These are phyloP conservation scores for Torrubiellomyces zombiae DNA, from an alignment of 2,329 filamentous ascomycete genomes.

Conservation along the genomic window DNA sequence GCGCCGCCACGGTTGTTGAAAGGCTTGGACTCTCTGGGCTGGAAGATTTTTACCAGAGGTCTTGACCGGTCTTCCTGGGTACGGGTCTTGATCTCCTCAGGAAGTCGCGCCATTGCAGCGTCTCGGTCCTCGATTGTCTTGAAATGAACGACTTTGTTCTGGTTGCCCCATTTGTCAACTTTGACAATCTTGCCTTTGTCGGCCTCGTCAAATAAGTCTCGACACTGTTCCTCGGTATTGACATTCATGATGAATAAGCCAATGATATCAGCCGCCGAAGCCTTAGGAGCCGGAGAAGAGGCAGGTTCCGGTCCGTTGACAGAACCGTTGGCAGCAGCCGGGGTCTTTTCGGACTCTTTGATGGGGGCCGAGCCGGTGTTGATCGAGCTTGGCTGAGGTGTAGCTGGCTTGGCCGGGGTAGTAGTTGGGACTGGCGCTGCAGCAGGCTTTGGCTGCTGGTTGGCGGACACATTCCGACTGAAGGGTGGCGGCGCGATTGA, in stretches of 20 bases:
- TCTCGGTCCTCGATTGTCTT: slow-evolving; percentile 65
- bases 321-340: slow-evolving; percentile 34
- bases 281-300: slow-evolving; percentile 44
- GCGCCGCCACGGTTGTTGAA: slow-evolving; percentile 45
- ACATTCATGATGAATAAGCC: slow-evolving; percentile 85
- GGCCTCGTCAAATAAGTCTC: slow-evolving; percentile 66
- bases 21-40: slow-evolving; percentile 44
- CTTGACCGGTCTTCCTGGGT: slow-evolving; percentile 57
- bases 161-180: slow-evolving; percentile 61
- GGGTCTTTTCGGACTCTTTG: slow-evolving; percentile 41
- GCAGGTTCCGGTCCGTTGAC: slow-evolving; percentile 33
- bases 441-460: slow-evolving; percentile 25
- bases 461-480: slow-evolving; percentile 20
- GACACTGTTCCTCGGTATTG: slow-evolving; percentile 66
- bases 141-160: slow-evolving; percentile 79
- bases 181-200: slow-evolving; percentile 67
- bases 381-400: slow-evolving; percentile 29
- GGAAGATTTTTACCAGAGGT: slow-evolving; percentile 71
- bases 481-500: slow-evolving; percentile 15
- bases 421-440: slow-evolving; percentile 17
- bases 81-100: slow-evolving; percentile 60
- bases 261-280: slow-evolving; percentile 48
- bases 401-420: slow-evolving; percentile 21
- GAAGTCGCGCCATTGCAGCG: slow-evolving; percentile 56
- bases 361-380: slow-evolving; percentile 19